These are phyloP conservation scores for Spiraea crenata DNA, from an alignment of 331 rosid species.

Conservation along the genomic window DNA sequence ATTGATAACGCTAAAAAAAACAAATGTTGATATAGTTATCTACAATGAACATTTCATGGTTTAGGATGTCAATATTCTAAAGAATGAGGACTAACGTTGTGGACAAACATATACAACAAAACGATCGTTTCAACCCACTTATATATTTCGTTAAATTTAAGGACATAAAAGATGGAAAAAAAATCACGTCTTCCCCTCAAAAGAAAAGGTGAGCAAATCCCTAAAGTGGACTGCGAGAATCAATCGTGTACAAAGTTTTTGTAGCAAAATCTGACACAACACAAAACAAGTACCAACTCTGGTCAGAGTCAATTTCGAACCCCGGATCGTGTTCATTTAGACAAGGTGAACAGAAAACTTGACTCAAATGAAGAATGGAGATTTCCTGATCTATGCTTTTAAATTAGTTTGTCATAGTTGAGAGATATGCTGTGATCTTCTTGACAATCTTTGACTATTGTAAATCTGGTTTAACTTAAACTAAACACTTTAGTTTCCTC, in stretches of 20 bases:
- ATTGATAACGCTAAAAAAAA: not conserved
- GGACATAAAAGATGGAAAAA: not conserved
- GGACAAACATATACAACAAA: slow-evolving; percentile 1
- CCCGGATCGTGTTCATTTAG: slow-evolving; percentile 8
- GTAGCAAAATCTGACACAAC: slow-evolving; percentile 11
- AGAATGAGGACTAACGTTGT: not conserved
- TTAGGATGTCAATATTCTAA: not conserved
- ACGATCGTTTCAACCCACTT: not conserved
- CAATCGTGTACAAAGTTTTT: not conserved
- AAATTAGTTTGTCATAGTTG: not conserved
- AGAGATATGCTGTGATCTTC: slow-evolving; percentile 32
- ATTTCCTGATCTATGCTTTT: not conserved
- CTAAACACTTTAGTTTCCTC: not conserved
- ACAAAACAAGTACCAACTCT: slow-evolving; percentile 20
- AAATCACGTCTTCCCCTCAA: not conserved
- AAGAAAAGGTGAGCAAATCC: not conserved
- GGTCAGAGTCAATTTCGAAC: slow-evolving; percentile 15
- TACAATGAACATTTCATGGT: not conserved
- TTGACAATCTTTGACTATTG: slow-evolving; percentile 42
- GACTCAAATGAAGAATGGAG: not conserved
- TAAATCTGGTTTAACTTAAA: slow-evolving; percentile 33
- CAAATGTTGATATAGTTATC: not conserved
- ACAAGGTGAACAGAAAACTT: slow-evolving; percentile 4
- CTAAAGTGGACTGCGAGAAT: slow-evolving; percentile 11
- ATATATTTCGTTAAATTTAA: not conserved